Base-by-base conservation (phyloP, 192 early-diverging fungal genomes). In the Allomyces macrogynus region DNA sequence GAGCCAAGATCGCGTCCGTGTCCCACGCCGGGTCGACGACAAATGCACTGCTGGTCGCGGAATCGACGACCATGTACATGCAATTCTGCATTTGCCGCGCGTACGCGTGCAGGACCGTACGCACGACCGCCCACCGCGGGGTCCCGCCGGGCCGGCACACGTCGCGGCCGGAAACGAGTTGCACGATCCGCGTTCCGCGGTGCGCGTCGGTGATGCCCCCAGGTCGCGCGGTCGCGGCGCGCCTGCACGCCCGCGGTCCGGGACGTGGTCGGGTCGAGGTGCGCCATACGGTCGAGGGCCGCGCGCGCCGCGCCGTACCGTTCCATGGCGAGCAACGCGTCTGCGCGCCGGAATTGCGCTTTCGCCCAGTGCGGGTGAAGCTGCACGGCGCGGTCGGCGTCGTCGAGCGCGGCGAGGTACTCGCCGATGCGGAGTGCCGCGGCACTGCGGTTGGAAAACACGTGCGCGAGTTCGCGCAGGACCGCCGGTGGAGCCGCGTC, bases 11-110 rank as follows among this genome's bases (percentile, higher is more conserved):
- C 4, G 87, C 89, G 70, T 92, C 89, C 32, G 93, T 76, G 70
- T 94, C 93, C 93, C 92, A 94, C 76, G 91, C 94, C 77, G 84
- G 68, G 40, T 61, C 12, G 25, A 44, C 16, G 0, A 25, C 12
- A 25, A n/a, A 25, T 67, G 61, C 25, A 62, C 62, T 10, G 62
- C 57, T 27, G 63, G 22, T 20, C 16, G 85, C 84, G 25, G 89
- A 85, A 70, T 96, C 93, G 16, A 96, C 80, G 10, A 94, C 80
- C 3, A 91, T 68, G 72, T 95, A 91, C 22, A 92, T 78, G 66
- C 85, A 89, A 73, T 95, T 95, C 62, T 78, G 79, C 89, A 95
- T 91, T 23, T 83, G 78, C 14, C 70, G 69, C 10, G 92, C 92
- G 72, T 85, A 90, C 61, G 81, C 80, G 69, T 83, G 89, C 27